These are phyloP conservation scores for Psilocybe tampanensis DNA, from an alignment of 768 basidiomycete species.

Conservation along the genomic window DNA sequence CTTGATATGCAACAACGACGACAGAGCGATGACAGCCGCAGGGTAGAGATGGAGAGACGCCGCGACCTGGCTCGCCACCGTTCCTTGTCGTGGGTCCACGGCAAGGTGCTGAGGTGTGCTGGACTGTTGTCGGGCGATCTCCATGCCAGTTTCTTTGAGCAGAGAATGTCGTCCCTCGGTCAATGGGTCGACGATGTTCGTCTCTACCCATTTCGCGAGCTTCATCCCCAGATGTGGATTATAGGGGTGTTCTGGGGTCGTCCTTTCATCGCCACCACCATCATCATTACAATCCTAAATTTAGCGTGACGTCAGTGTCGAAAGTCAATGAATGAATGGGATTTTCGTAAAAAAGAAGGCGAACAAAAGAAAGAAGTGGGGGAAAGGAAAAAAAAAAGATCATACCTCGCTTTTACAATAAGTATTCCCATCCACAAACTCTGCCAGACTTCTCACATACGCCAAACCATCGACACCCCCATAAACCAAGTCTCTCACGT, in stretches of 20 bases:
- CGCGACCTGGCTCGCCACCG: conserved; percentile 36
- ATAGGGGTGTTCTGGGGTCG: conserved; percentile 12
- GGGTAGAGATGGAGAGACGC: conserved; percentile 47
- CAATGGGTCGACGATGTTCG: conserved; percentile 46
- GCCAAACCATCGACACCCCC: conserved; percentile 78
- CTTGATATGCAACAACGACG: conserved; percentile 45
- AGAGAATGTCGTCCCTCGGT: conserved; percentile 50
- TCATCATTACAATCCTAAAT: conserved; percentile 10
- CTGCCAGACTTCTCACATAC: conserved; percentile 75
- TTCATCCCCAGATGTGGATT: conserved; percentile 34
- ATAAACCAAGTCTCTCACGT: conserved; percentile 74
- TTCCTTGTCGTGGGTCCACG: conserved; percentile 17
- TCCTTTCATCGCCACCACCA: no score
- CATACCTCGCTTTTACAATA: conserved; percentile 10
- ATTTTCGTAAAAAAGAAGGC: background rate
- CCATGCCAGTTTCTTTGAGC: conserved; percentile 41
- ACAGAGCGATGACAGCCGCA: conserved; percentile 38
- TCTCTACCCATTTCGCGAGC: conserved; percentile 44
- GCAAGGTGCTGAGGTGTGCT: background rate
- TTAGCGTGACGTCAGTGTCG: background rate
- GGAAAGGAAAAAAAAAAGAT: conserved; percentile 3
- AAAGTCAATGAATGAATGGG: no score
- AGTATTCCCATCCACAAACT: conserved; percentile 56
- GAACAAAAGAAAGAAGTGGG: no score
- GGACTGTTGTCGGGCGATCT: conserved; percentile 14